These are phyloP conservation scores for Corymbia calophylla DNA, from an alignment of 441 rosid species.

Conservation along the genomic window DNA sequence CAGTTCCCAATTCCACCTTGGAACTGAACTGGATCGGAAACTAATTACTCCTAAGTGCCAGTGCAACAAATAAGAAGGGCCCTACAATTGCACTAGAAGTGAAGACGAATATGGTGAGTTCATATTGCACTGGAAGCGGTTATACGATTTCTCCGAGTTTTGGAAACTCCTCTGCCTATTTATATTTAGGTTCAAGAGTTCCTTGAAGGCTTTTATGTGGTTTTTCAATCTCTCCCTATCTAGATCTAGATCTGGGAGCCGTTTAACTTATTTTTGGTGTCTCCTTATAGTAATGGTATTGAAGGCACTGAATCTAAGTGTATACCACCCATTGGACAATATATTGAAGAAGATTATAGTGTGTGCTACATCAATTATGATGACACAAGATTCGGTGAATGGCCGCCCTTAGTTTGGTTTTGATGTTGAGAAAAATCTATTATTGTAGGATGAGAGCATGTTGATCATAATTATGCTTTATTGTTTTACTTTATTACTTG, in stretches of 20 bases:
- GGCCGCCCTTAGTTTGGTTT: accelerated
- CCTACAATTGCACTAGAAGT: too few relatives aligned
- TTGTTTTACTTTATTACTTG: neutral
- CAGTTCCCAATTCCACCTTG: too few relatives aligned
- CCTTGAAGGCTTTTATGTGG: neutral
- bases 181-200: neutral
- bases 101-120: neutral
- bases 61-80: too few relatives aligned
- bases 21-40: too few relatives aligned
- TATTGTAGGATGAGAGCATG: neutral
- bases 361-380: neutral
- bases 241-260: neutral
- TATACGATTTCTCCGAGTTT: neutral
- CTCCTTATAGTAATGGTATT: neutral
- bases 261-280: too few relatives aligned
- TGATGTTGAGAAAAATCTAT: neutral
- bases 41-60: too few relatives aligned
- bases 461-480: neutral
- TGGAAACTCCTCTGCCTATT: neutral
- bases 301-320: neutral
- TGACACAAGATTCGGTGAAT: neutral
- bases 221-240: neutral
- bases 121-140: neutral
- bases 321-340: accelerated
- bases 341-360: neutral